A percentile compares a stretch with the other conserved stretches of the same genome.
Evolutionary conservation across 805 yeast genomes (phyloP).

Genomic region (Pichia insulana): DNA sequence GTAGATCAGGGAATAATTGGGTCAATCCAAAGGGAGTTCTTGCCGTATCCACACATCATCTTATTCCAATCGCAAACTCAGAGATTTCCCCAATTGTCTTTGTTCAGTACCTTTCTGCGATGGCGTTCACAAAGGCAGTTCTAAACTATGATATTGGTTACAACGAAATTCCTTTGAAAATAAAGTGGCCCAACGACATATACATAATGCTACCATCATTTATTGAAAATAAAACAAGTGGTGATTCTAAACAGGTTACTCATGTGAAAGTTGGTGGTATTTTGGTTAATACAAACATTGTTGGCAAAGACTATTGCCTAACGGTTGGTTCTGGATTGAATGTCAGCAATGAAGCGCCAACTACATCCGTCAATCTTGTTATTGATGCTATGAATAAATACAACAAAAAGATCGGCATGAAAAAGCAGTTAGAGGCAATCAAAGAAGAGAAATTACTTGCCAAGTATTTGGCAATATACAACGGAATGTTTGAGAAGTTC

Average conservation of each 20-base stretch:
- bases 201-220: conserved; percentile 65
- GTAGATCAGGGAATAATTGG: conserved; percentile 94
- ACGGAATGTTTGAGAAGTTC: conserved; percentile 52
- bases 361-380: conserved; percentile 75
- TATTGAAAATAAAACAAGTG: conserved; percentile 24
- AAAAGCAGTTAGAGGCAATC: conserved; percentile 16
- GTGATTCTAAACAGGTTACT: conserved; percentile 41
- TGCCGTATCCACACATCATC: conserved; percentile 67
- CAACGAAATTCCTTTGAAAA: conserved; percentile 64
- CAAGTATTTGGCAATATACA: conserved; percentile 54
- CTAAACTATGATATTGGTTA: conserved; percentile 43
- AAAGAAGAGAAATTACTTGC: conserved; percentile 53
- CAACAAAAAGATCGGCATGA: conserved; percentile 33
- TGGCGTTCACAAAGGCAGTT: conserved; percentile 78
- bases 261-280: conserved; percentile 79
- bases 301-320: conserved; percentile 50
- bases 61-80: conserved; percentile 39
- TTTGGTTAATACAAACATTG: conserved; percentile 67
- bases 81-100: conserved; percentile 57
- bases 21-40: conserved; percentile 88
- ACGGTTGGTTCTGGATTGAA: conserved; percentile 87
- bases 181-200: conserved; percentile 97
- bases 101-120: conserved; percentile 73
- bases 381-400: conserved; percentile 51
- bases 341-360: conserved; percentile 78